Base-by-base conservation (phyloP, 768 basidiomycete genomes). In the Dentipellis sp. region DNA sequence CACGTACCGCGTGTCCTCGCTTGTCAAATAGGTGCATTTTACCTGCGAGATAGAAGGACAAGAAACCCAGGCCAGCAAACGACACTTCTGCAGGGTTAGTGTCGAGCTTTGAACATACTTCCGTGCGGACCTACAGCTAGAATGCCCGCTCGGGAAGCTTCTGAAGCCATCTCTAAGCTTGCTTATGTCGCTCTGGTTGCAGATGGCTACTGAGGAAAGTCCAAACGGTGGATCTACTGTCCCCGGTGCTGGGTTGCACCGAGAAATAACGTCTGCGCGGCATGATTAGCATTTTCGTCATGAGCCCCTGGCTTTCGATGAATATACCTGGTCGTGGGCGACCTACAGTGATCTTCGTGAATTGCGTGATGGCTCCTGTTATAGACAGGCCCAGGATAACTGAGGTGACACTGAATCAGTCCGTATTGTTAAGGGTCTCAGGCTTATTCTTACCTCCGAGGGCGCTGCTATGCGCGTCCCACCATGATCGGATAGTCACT, bases 91-190 rank as follows among this genome's bases (percentile, higher is more conserved):
- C 42, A 45, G 6, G 16, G n/a, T 19, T 10, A 45, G 42, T 45
- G n/a, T 45, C 42, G 19, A n/a, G 42, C 7, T 29, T 45, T 3
- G 42, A 45, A 42, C 16, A 45, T 45, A 29, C 6, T 6, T 10
- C 46, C 21, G 46, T 22, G 21, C 12, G 21, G 12, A 72, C 86
- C 51, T 70, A 94, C 92, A 58, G 62, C 90, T 92, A 3, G 91
- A 86, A 70, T 97, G 94, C 1, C 94, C 94, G 54, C 89, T 91
- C 12, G 87, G 88, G 69, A 97, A 97, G 65, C 91, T 94, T 62
- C 89, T 80, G 74, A 91, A 97, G 1, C 94, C 94, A 70, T 95
- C 91, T 29, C 75, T 72, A 60, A 94, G 68, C 23, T 84, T 77
- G 8, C 65, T 60, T 16, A 67, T 62, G 59, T 88, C 71, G 4